phyloP scores from a whole-genome alignment of 176 grass and related monocot genomes.

The Rhynchospora breviuscula region DNA sequence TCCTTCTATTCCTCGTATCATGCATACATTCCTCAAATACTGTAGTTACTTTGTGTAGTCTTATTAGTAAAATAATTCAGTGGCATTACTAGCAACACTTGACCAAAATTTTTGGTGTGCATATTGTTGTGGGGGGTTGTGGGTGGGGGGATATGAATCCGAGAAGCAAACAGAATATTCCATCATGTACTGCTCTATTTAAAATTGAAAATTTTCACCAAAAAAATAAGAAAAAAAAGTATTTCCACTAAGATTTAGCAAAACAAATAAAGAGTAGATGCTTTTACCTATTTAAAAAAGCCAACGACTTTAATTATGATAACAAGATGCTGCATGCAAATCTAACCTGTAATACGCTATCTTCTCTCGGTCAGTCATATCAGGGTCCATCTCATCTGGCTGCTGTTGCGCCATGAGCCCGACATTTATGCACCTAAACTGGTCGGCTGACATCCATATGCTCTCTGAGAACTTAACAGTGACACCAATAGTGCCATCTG shows the following conservation, averaged over 20 bases:
- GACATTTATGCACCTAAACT: slow-evolving; percentile 92
- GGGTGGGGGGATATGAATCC: neutral
- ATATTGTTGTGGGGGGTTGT: too few relatives aligned
- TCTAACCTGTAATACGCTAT: slow-evolving; percentile 60
- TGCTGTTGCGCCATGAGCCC: slow-evolving; percentile 69
- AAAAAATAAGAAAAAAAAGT: neutral
- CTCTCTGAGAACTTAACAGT: slow-evolving; percentile 77
- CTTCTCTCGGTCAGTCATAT: slow-evolving; percentile 97
- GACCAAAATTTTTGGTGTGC: neutral
- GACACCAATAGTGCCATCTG: slow-evolving; percentile 71
- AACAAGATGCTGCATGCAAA: slow-evolving; percentile 3
- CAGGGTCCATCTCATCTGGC: slow-evolving; percentile 72
- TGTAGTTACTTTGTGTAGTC: neutral
- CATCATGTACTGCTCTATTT: too few relatives aligned
- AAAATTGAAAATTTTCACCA: neutral
- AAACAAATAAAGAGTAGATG: neutral
- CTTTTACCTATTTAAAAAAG: neutral
- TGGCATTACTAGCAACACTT: neutral
- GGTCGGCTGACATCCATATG: slow-evolving; percentile 67
- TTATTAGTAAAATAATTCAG: neutral
- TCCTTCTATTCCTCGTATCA: neutral
- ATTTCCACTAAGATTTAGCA: neutral
- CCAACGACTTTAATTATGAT: neutral
- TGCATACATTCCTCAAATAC: neutral
- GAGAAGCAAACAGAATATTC: neutral